Base-by-base conservation (phyloP, 2,329 filamentous ascomycete genomes). In the Didymellaceae sp. region DNA sequence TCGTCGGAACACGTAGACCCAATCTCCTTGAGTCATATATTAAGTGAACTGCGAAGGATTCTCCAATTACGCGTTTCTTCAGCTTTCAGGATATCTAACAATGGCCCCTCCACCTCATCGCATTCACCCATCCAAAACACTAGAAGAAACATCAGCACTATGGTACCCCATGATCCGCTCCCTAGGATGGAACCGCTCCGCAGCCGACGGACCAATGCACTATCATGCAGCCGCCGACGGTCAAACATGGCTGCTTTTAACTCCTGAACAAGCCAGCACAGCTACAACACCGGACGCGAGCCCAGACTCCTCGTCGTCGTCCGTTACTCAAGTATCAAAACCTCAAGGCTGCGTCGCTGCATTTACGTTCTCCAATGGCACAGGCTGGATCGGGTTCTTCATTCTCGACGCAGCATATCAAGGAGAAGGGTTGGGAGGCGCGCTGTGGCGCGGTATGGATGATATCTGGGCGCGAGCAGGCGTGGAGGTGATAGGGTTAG, bases 321-420 rank as follows among this genome's bases (percentile, higher is more conserved):
- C 18, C 6, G 4, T 14, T 13, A 25, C 24, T 6, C 24, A 25
- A 11, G 20, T 22, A 5, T 35, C 67, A 3, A 64, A 63, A 13
- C 59, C 69, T 0, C 57, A 69, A 49, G 73, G 72, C 16, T 67
- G 68, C 51, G 55, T 74, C 20, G 48, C 69, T 4, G 62, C 66
- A 2, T 60, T 73, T 26, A 57, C 63, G 17, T 73, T 69, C 53
- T 53, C 64, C 17, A 75, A 75, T 42, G 43, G 47, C 24, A 74
- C 71, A 1, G 73, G 65, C n/a, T 75, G 73, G 72, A 54, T 74
- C 1, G 71, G 66, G 13, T 71, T 69, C 59, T 74, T 75, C 66
- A 63, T 70, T 39, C 50, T 74, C 45, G 66, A 68, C 14, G 61
- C 54, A 1, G 41, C 57, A 1, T 55, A 63, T 40, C 65, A 67